A percentile compares a stretch with the other conserved stretches of the same genome.
Conservation (phyloP, 2,329 filamentous ascomycete genomes). For the Stromatinia cepivora region DNA sequence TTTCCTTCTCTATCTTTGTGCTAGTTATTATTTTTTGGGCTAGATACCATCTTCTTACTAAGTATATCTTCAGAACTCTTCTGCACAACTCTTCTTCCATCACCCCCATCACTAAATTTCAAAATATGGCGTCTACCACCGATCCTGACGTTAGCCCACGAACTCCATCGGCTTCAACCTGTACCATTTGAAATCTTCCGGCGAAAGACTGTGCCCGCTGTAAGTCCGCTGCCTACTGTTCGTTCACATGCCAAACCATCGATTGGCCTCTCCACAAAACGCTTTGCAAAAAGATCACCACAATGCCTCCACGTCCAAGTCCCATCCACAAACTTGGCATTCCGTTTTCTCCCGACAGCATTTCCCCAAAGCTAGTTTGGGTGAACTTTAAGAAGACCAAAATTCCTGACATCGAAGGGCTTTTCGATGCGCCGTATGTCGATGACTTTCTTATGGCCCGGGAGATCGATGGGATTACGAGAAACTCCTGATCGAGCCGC, state of each 20-base stretch:
- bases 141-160: no score
- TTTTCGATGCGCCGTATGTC: background rate
- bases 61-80: background rate
- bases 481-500: background rate
- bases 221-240: background rate
- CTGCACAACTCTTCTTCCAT: background rate
- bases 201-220: constrained; percentile 4
- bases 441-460: background rate
- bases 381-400: background rate
- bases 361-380: background rate
- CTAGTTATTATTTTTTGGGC: no score
- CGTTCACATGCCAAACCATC: background rate
- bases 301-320: background rate
- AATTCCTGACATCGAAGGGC: background rate
- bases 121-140: background rate
- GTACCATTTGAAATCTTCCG: background rate
- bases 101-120: background rate
- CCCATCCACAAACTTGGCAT: background rate
- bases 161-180: background rate
- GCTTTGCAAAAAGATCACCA: background rate
- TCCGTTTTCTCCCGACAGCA: background rate
- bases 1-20: background rate
- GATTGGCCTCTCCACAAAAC: constrained; percentile 8
- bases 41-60: no score
- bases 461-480: background rate